Base-by-base conservation (phyloP, 2,329 filamentous ascomycete genomes). In the Aaosphaeria pasadenensis region DNA sequence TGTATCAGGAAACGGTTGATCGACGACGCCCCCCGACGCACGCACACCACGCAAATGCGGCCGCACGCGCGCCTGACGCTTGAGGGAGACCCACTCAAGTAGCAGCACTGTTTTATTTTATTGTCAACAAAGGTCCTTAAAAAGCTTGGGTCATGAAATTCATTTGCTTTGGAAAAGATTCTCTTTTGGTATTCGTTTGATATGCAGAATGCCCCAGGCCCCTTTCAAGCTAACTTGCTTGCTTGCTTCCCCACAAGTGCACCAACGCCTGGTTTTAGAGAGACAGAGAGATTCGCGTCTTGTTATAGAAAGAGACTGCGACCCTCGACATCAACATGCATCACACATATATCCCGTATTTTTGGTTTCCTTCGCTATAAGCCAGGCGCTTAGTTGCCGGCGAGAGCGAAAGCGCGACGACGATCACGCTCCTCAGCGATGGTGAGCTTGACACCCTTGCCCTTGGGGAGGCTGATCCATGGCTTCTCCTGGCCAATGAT, bases 371-470 rank as follows among this genome's bases (percentile, higher is more conserved):
- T 9, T 40, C 29, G 30, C 39, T 28, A 47, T 50, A 46, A 47
- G 44, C 7, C 39, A 11, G 48, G 53, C 59, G 44, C 55, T 71
- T 78, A 79, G 63, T 77, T 70, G 47, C 74, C 71, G 66, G 80
- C 78, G 63, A 81, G 64, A 64, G 77, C 75, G 63, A 79, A 73
- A 63, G 91, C 90, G 73, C 94, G 89, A 54, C 91, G 90, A 78
- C 92, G 91, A 80, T 99, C 92, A 83, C 92, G 86, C 89, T 99
- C 92, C 84, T 99, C 92, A 67, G 92, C 91, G 73, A 99, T 97
- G 74, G 88, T 86, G 77, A 97, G 90, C 90, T 84, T 70, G 83
- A 99, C 94, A 89, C 94, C 94, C 87, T 96, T 96, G 82, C 94
- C 94, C 90, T 97, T 99, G 77, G 94, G 95, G 75, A 99, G 86